Conservation (phyloP, 108 stramenopile species). For the Nitzschia putrida region DNA sequence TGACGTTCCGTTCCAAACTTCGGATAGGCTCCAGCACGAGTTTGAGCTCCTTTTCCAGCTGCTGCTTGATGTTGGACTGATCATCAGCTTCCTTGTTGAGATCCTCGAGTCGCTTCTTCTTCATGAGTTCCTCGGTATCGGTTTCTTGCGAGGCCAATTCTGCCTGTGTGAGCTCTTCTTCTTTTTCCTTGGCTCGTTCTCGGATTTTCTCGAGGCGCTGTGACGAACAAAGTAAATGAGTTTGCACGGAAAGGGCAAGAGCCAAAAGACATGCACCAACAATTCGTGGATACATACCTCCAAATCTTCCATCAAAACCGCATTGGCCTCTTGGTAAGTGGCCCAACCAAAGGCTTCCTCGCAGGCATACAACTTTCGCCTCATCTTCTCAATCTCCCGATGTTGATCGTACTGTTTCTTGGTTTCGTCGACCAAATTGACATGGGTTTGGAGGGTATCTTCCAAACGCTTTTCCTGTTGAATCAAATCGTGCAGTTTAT, state of each 20-base stretch:
- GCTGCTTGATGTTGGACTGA: conserved; percentile 48
- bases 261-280: too few species aligned
- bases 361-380: conserved; percentile 47
- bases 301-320: conserved; percentile 23
- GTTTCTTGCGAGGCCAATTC: conserved; percentile 49
- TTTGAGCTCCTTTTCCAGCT: conserved; percentile 63
- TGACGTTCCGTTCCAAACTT: conserved; percentile 40
- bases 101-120: conserved; percentile 42
- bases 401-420: conserved; percentile 73
- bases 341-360: conserved; percentile 59
- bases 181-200: conserved; percentile 55
- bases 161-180: conserved; percentile 53
- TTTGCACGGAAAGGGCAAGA: too few species aligned
- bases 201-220: conserved; percentile 43
- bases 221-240: not conserved
- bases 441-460: conserved; percentile 32
- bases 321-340: conserved; percentile 36
- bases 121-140: conserved; percentile 50
- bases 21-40: conserved; percentile 49
- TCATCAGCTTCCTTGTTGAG: conserved; percentile 63
- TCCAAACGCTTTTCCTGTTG: conserved; percentile 35
- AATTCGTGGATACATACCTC: conserved; percentile 33
- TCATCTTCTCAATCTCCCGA: conserved; percentile 68
- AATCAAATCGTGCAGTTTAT: conserved; percentile 57
- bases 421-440: conserved; percentile 48